Evolutionary conservation across 352 stramenopile genomes (phyloP).

Genomic region (Phytopythium litorale): DNA sequence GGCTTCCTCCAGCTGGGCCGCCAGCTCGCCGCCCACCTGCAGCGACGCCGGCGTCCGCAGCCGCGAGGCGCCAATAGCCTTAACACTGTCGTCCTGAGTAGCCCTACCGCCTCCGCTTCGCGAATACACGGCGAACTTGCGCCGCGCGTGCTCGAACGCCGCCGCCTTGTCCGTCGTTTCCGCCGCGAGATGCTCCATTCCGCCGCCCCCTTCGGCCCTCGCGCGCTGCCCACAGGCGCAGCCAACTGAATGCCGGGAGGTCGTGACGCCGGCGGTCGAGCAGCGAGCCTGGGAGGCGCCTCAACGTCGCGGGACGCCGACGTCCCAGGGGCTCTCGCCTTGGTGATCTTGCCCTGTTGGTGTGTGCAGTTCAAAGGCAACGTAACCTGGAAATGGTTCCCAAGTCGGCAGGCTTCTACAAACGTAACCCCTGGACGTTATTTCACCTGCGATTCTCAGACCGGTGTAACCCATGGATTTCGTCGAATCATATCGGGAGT

Average conservation of each 20-base stretch:
- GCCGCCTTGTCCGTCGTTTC: not conserved
- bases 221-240: no score
- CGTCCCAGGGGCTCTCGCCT: no score
- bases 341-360: no score
- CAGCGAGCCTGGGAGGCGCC: no score
- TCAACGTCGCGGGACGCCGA: no score
- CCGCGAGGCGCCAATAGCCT: slow-evolving; percentile 19
- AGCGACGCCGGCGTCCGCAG: slow-evolving; percentile 56
- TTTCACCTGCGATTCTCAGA: not conserved
- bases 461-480: not conserved
- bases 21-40: slow-evolving; percentile 53
- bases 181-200: not conserved
- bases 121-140: slow-evolving; percentile 55
- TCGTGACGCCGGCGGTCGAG: no score
- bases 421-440: no score
- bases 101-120: slow-evolving; percentile 9
- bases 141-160: slow-evolving; percentile 17
- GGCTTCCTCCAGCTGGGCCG: slow-evolving; percentile 47
- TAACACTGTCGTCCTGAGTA: slow-evolving; percentile 6
- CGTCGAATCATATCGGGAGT: not conserved
- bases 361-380: not conserved
- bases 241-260: no score
- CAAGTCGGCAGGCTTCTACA: no score
- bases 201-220: not conserved
- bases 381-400: no score